Evolutionary conservation across 179 eudicot species (phyloP).

Genomic region (Dionaea muscipula): DNA sequence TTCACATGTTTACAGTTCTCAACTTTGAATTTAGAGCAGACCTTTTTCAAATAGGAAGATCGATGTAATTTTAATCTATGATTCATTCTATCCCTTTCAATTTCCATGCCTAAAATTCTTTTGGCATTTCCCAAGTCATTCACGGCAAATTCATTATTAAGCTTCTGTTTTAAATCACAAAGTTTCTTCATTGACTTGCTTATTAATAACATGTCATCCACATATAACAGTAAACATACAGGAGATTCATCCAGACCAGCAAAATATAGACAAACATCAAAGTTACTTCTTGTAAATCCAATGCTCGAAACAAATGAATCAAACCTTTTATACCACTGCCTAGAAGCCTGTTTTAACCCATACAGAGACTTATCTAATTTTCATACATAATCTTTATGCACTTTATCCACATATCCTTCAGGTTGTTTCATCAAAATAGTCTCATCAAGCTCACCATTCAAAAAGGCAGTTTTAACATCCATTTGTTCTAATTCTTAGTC

Average conservation of each 20-base stretch:
- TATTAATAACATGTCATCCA: too few species aligned
- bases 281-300: background rate
- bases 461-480: background rate
- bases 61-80: background rate
- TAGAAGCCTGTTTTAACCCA: background rate
- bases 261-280: too few species aligned
- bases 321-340: slow-evolving; percentile 1
- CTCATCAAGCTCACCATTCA: slow-evolving; percentile 6
- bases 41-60: background rate
- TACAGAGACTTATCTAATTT: background rate
- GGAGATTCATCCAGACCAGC: too few species aligned
- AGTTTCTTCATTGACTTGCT: too few species aligned
- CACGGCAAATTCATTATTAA: background rate
- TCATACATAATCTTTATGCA: background rate
- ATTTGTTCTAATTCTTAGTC: slow-evolving; percentile 5
- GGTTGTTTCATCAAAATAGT: slow-evolving; percentile 5
- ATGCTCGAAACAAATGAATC: background rate
- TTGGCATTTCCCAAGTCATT: background rate
- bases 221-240: too few species aligned
- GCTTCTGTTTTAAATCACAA: too few species aligned
- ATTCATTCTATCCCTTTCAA: background rate
- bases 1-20: background rate
- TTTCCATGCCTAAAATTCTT: background rate
- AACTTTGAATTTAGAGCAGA: background rate
- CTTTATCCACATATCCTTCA: background rate